Evolutionary conservation across 768 basidiomycete genomes (phyloP).

Genomic region (Hortiboletus campestris): DNA sequence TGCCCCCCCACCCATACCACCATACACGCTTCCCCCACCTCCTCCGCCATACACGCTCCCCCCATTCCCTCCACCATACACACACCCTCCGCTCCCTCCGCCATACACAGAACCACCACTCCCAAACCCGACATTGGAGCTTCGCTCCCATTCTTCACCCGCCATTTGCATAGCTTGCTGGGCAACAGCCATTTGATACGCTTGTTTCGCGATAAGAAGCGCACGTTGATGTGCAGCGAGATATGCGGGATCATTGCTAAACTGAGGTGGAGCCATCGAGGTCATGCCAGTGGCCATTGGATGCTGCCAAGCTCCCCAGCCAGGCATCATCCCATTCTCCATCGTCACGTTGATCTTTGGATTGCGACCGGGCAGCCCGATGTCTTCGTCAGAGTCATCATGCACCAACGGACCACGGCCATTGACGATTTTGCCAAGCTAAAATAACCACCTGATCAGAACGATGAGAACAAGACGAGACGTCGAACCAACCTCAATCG

Average conservation of each 20-base stretch:
- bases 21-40: slow-evolving; percentile 47
- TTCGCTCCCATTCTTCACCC: slow-evolving; percentile 90
- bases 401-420: slow-evolving; percentile 64
- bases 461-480: neutral
- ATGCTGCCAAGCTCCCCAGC: slow-evolving; percentile 33
- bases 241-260: slow-evolving; percentile 52
- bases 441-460: slow-evolving; percentile 7
- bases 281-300: slow-evolving; percentile 25
- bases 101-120: slow-evolving; percentile 36
- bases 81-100: slow-evolving; percentile 42
- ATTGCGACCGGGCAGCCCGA: slow-evolving; percentile 16
- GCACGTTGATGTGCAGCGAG: slow-evolving; percentile 84
- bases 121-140: slow-evolving; percentile 52
- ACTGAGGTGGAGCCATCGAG: slow-evolving; percentile 41
- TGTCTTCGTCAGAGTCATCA: slow-evolving; percentile 46
- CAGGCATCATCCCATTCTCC: slow-evolving; percentile 34
- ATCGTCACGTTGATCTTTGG: slow-evolving; percentile 39
- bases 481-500: slow-evolving; percentile 64
- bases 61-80: slow-evolving; percentile 42
- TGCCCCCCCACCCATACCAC: slow-evolving; percentile 35
- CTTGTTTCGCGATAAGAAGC: slow-evolving; percentile 83
- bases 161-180: slow-evolving; percentile 88
- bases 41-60: slow-evolving; percentile 35
- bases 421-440: slow-evolving; percentile 90
- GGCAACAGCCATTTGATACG: slow-evolving; percentile 87